Evolutionary conservation across 345 rosid genomes (phyloP), one percentile per base, ranked within the genome.

Genomic region (Isatis tinctoria): DNA sequence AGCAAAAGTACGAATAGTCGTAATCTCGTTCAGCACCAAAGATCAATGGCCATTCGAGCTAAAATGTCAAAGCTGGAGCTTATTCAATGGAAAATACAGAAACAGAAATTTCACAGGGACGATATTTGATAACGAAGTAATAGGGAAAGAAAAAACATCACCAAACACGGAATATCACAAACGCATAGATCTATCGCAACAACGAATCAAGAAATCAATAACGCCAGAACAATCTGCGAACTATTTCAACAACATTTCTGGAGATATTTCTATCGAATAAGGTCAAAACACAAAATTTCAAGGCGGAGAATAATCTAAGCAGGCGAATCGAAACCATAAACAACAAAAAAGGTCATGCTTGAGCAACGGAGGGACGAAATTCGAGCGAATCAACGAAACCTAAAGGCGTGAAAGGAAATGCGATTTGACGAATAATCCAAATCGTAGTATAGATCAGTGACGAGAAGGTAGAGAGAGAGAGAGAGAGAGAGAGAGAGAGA

Each of bases 391-490:
- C 48, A 49, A 30, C 16, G 24, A 47, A 37, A 57, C 54, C 62
- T 37, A 75, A 20, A 67, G 72, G 43, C 48, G 64, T 0, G 51
- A 36, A 69, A 32, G 24, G 53, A 69, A 58, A 70, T 56, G 73
- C 73, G 69, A 60, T 56, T 60, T 16, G 68, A 2, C 0, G 37
- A 65, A n/a, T 61, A 70, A 70, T 47, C 56, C 2, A 49, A 71
- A 72, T 60, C 66, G 6, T 59, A 60, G 69, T 11, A 60, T 35
- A 72, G 76, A 72, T 72, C 73, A 66, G 64, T 51, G 73, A 66
- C 8, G 69, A 16, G 59, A 43, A 51, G 43, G 61, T 36, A 10
- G 53, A 76, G 65, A 65, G 40, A 66, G 60, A 36, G 47, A 65
- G 39, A 30, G 33, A 30, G 37, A n/a, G 24, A 22, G 24, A 22